A percentile compares a stretch with the other conserved stretches of the same genome.
phyloP scores from a whole-genome alignment of 176 grass and related monocot genomes.

The Dactylis glomerata region DNA sequence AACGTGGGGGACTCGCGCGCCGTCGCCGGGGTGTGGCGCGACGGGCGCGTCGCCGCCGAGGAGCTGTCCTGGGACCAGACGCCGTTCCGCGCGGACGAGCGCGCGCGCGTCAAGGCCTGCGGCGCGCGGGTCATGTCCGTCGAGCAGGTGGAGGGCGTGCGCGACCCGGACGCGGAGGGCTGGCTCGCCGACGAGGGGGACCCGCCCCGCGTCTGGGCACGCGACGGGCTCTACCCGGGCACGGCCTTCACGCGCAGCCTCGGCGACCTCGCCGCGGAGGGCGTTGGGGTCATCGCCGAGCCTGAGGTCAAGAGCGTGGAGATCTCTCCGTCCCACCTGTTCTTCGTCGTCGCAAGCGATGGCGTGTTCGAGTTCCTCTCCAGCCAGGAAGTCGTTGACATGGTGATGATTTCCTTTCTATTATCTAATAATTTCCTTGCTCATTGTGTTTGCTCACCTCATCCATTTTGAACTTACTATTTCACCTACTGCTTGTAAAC shows the following conservation, averaged over 20 bases:
- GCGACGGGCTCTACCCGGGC: constrained; percentile 78
- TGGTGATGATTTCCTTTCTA: constrained; percentile 39
- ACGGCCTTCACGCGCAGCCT: constrained; percentile 97
- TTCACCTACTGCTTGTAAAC: background rate
- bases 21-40: constrained; percentile 63
- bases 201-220: constrained; percentile 89
- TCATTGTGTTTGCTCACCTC: background rate
- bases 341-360: constrained; percentile 88
- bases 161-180: constrained; percentile 43
- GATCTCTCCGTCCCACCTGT: constrained; percentile 67
- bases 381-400: constrained; percentile 85
- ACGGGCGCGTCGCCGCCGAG: constrained; percentile 49
- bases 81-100: constrained; percentile 89
- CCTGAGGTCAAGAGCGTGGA: constrained; percentile 75
- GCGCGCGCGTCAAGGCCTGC: constrained; percentile 69
- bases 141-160: constrained; percentile 69
- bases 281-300: constrained; percentile 70
- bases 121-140: constrained; percentile 84
- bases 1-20: constrained; percentile 96
- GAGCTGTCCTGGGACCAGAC: constrained; percentile 94
- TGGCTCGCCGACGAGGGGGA: constrained; percentile 73
- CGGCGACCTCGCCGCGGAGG: constrained; percentile 74
- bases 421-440: background rate
- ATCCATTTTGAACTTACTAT: background rate
- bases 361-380: constrained; percentile 97